These are phyloP conservation scores for Fusarium solani-melongenae DNA, from an alignment of 2,329 filamentous ascomycete genomes.

Conservation along the genomic window DNA sequence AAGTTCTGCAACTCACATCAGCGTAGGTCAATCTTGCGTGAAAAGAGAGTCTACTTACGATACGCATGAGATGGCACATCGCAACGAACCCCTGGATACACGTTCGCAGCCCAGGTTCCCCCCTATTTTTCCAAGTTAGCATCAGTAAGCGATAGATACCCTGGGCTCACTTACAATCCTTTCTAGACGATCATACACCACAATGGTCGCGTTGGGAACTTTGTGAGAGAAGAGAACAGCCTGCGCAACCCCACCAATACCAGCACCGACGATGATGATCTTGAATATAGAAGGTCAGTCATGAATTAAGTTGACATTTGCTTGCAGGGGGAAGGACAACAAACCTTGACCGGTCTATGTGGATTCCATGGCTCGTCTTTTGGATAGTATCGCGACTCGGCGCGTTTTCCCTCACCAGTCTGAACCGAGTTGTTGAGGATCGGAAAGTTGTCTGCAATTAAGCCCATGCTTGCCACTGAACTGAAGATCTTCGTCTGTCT, in stretches of 20 bases:
- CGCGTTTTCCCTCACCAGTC: neutral
- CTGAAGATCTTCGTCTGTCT: neutral
- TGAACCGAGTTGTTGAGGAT: neutral
- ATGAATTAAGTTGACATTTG: neutral
- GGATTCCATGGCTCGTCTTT: neutral
- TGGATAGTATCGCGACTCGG: neutral
- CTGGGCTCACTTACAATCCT: neutral
- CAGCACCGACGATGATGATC: neutral
- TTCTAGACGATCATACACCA: neutral
- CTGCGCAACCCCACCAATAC: neutral
- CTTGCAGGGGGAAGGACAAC: neutral
- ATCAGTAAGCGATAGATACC: neutral
- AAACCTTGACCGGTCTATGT: neutral
- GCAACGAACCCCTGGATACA: slow-evolving; percentile 4
- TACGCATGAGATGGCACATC: slow-evolving; percentile 7
- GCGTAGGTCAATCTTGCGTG: neutral
- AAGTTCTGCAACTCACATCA: neutral
- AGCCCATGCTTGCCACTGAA: neutral
- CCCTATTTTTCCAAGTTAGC: neutral
- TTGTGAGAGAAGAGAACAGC: neutral
- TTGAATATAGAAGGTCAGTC: neutral
- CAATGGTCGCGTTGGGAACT: neutral
- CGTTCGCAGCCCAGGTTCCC: slow-evolving; percentile 2
- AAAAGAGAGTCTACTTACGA: neutral
- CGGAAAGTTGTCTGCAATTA: neutral